Evolutionary conservation across 441 rosid species (phyloP).

Genomic region (Arabidopsis lyrata): DNA sequence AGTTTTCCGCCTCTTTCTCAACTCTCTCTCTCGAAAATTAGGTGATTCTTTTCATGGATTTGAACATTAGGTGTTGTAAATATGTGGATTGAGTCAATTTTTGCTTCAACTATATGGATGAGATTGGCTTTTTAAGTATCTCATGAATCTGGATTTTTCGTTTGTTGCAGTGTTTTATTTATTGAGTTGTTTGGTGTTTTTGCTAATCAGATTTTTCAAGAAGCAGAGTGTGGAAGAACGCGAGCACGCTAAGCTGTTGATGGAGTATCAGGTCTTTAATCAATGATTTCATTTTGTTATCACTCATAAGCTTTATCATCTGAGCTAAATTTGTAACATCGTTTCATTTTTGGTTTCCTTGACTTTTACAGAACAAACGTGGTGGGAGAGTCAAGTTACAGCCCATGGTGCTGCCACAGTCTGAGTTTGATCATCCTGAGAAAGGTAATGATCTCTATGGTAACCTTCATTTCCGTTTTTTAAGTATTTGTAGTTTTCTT

Average conservation of each 20-base stretch:
- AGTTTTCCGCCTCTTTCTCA: no score
- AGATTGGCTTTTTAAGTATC: neutral
- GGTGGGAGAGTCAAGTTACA: conserved; percentile 76
- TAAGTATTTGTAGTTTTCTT: neutral
- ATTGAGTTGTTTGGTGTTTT: neutral
- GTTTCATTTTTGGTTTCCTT: neutral
- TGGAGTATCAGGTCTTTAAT: conserved; percentile 56
- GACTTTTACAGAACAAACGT: conserved; percentile 59
- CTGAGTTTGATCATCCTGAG: conserved; percentile 74
- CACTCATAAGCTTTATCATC: neutral
- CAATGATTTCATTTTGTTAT: conserved; percentile 5
- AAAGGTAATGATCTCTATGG: conserved; percentile 81
- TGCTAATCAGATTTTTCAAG: conserved; percentile 55
- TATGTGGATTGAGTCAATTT: neutral
- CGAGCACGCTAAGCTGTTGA: conserved; percentile 60
- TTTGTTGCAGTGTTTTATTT: conserved; percentile 36
- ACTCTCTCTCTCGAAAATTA: no score
- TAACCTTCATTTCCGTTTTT: conserved; percentile 42
- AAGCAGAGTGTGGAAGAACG: conserved; percentile 64
- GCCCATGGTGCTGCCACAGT: conserved; percentile 62
- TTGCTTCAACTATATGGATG: neutral
- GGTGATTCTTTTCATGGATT: conserved; percentile 1
- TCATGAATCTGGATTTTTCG: conserved; percentile 5
- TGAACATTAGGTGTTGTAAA: neutral
- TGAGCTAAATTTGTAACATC: no score